Evolutionary conservation across 495 filamentous ascomycete genomes (phyloP), one percentile per base, ranked within the genome.

Genomic region (Parmelia sp.): DNA sequence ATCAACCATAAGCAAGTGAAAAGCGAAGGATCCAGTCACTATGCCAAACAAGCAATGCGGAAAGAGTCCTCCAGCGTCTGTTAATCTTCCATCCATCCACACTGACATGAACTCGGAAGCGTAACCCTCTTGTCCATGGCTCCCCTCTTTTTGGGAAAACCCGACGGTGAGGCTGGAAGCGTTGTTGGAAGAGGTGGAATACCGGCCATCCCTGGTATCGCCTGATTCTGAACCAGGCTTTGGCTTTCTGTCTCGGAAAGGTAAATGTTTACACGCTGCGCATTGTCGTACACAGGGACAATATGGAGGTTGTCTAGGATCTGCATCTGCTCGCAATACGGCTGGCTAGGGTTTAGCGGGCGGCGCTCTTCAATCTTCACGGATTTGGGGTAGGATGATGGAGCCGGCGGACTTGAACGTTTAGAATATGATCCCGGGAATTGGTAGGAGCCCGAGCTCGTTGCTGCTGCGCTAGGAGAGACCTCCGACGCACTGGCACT

Each of bases 341-440:
- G 83, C 58, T 75, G 61, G 55, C 58, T 69, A 55, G 68, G 75
- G 27, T 71, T 75, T 62, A 67, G 66, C 65, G 62, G 78, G 68
- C 90, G 83, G 44, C 86, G 85, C 73, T 96, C 92, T 71, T 90
- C 84, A 39, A 95, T 79, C 73, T 95, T 94, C 68, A 96, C 79
- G 45, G 88, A 80, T 42, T 84, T 83, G 1, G 90, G 89, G 70
- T 89, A 95, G 21, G 79, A 65, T 15, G 65, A n/a, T 39, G 67
- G 29, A 9, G 61, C 61, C 1, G 56, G 29, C n/a, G 37, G 36
- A 49, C 49, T 44, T 57, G 58, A 62, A n/a, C 53, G 65, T 47
- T 60, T 70, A 53, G 12, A 19, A 33, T 19, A 45, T 27, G 64
- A 44, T 36, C n/a, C 62, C 42, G 42, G 57, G 45, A 44, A 15